Percentiles rank a stretch among this genome's conserved stretches.
Conservation (phyloP, 2,329 filamentous ascomycete species). For the Fonsecaea nubica region DNA sequence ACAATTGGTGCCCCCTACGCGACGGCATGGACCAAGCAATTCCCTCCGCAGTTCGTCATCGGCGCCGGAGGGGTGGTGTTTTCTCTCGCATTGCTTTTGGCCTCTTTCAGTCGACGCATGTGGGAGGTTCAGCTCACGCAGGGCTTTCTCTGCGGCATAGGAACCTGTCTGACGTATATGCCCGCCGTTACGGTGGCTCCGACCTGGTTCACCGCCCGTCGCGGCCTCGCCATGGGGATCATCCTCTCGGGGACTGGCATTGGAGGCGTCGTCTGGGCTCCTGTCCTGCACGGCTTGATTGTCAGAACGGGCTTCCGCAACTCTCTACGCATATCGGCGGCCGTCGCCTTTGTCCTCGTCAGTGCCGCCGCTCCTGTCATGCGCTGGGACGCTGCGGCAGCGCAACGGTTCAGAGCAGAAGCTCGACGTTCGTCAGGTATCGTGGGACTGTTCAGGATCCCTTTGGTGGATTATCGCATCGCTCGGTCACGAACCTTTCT, state of each 20-base stretch:
- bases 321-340: conserved; percentile 42
- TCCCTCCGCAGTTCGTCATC: conserved; percentile 43
- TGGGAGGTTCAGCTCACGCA: conserved; percentile 68
- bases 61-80: conserved; percentile 46
- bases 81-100: conserved; percentile 43
- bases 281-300: conserved; percentile 44
- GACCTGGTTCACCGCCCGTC: conserved; percentile 66
- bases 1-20: conserved; percentile 46
- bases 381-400: conserved; percentile 2
- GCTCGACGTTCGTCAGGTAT: background rate
- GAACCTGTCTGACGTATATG: conserved; percentile 68
- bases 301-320: conserved; percentile 47
- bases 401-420: background rate
- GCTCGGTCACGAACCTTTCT: conserved; percentile 46
- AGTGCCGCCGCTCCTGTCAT: conserved; percentile 1
- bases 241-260: conserved; percentile 64
- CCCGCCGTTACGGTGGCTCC: conserved; percentile 62
- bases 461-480: conserved; percentile 43
- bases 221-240: conserved; percentile 67
- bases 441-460: background rate
- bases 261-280: conserved; percentile 63
- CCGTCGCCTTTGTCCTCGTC: conserved; percentile 36
- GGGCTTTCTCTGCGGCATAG: conserved; percentile 66
- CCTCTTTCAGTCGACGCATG: conserved; percentile 55
- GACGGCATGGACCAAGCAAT: conserved; percentile 46